Conservation (phyloP, 345 rosid species). For the Lepidium didymum region DNA sequence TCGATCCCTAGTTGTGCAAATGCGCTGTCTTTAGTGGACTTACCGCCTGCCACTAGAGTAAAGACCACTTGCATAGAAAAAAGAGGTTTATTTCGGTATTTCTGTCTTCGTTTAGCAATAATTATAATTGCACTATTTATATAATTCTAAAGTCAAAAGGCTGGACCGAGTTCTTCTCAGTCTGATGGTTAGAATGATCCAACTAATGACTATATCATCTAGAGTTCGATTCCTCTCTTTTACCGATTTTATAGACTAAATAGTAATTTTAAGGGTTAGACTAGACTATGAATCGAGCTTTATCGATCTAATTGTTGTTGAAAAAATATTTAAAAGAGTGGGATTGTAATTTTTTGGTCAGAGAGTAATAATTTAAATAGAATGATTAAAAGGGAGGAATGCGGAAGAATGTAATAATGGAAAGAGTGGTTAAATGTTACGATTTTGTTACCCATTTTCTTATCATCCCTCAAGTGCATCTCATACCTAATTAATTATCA, state of each 20-base stretch:
- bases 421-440: conserved; percentile 4
- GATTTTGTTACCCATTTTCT: conserved; percentile 16
- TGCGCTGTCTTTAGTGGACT: no score
- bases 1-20: no score
- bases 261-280: no score
- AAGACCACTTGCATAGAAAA: no score
- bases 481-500: background rate
- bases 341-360: background rate
- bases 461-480: background rate
- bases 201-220: no score
- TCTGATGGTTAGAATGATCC: no score
- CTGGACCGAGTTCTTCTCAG: no score
- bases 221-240: no score
- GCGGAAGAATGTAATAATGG: background rate
- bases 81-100: background rate
- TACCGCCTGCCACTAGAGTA: no score
- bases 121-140: background rate
- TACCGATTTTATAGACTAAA: no score
- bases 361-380: background rate
- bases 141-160: background rate
- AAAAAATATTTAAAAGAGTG: background rate
- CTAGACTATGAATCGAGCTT: no score
- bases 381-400: background rate
- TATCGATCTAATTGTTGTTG: no score
- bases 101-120: background rate